phyloP scores from a whole-genome alignment of 108 stramenopile species.

The Cyclotella atomus region DNA sequence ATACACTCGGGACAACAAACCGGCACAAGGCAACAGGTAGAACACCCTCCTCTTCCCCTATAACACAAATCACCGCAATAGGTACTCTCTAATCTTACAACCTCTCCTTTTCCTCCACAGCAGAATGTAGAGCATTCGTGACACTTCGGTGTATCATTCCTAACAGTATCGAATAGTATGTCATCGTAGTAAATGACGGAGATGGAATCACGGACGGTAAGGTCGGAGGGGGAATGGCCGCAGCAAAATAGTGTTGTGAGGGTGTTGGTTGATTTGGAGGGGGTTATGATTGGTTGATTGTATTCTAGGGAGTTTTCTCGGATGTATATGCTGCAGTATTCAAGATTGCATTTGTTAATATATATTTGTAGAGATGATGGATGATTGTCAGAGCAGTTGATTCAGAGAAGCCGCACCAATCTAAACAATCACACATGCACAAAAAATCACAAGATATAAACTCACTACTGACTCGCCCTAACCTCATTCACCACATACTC shows the following conservation, averaged over 20 bases:
- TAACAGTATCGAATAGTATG: constrained; percentile 47
- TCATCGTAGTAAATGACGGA: constrained; percentile 68
- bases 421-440: background rate
- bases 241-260: constrained; percentile 41
- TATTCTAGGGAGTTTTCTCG: constrained; percentile 67
- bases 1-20: constrained; percentile 40
- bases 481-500: constrained; percentile 61
- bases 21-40: constrained; percentile 37
- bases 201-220: constrained; percentile 55
- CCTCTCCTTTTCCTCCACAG: constrained; percentile 59
- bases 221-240: constrained; percentile 39
- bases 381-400: background rate
- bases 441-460: background rate
- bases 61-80: constrained; percentile 52
- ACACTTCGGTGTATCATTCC: constrained; percentile 59
- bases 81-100: constrained; percentile 49
- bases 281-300: constrained; percentile 55
- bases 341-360: background rate
- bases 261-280: constrained; percentile 29
- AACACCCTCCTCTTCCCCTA: constrained; percentile 36
- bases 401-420: too few relatives aligned
- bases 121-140: constrained; percentile 52
- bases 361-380: background rate
- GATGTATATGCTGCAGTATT: constrained; percentile 48
- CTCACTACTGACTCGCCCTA: constrained; percentile 51